phyloP scores from a whole-genome alignment of 2,329 filamentous ascomycete genomes.

The Verticillium nubilum region DNA sequence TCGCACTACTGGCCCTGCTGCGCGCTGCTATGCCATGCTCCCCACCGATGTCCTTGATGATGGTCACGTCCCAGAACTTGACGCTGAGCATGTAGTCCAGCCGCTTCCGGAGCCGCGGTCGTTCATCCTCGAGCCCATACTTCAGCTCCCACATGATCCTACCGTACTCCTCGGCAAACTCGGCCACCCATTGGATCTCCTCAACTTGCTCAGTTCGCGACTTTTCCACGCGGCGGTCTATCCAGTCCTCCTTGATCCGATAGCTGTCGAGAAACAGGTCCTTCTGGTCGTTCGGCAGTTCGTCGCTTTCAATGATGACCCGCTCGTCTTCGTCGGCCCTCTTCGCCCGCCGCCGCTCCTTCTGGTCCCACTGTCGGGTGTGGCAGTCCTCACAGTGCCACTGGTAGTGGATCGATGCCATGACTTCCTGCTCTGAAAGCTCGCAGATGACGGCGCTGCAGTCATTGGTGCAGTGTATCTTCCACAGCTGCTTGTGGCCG shows the following conservation, averaged over 20 bases:
- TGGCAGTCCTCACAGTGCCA: constrained; percentile 23
- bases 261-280: not conserved
- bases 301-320: not conserved
- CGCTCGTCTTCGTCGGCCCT: constrained; percentile 7
- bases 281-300: not conserved
- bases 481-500: constrained; percentile 18
- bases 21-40: not conserved
- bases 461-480: constrained; percentile 19
- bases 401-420: constrained; percentile 17
- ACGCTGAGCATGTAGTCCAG: not conserved
- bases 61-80: not conserved
- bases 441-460: constrained; percentile 18
- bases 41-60: not conserved
- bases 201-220: constrained; percentile 11
- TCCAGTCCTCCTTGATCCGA: constrained; percentile 1
- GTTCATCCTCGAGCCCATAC: constrained; percentile 1
- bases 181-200: constrained; percentile 18
- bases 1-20: not conserved
- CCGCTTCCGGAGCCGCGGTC: not conserved
- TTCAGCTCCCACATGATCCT: constrained; percentile 14
- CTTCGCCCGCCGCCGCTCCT: constrained; percentile 6
- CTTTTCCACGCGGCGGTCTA: constrained; percentile 6
- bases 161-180: constrained; percentile 21
- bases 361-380: not conserved
- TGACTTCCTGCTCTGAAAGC: constrained; percentile 8